These are phyloP conservation scores for Talaromyces sp. DNA, from an alignment of 2,329 filamentous ascomycete species.

Conservation along the genomic window DNA sequence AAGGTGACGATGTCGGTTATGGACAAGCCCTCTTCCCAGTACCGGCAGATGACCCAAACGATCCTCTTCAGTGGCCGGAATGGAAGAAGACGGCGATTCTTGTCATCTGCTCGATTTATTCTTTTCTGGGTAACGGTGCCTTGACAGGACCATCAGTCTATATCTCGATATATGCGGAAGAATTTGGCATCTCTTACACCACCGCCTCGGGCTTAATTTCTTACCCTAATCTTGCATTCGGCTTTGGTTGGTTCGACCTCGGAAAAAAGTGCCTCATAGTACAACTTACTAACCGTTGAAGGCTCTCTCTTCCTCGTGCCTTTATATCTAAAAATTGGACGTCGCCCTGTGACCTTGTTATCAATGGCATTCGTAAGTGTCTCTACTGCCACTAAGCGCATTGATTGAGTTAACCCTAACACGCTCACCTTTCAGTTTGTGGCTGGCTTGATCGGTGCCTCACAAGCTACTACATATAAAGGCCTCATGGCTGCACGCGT, in stretches of 20 bases:
- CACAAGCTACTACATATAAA: constrained; percentile 34
- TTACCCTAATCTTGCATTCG: constrained; percentile 58
- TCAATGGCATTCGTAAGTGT: constrained; percentile 34
- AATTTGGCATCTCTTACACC: constrained; percentile 48
- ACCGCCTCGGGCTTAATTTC: constrained; percentile 53
- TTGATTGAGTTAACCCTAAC: neutral
- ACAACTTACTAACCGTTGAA: constrained; percentile 11
- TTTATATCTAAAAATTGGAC: constrained; percentile 50
- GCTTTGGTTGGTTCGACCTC: constrained; percentile 41
- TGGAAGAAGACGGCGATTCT: constrained; percentile 56
- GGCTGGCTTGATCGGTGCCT: constrained; percentile 39
- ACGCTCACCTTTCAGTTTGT: constrained; percentile 26
- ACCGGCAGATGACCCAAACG: constrained; percentile 57
- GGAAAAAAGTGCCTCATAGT: neutral
- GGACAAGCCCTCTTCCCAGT: constrained; percentile 59
- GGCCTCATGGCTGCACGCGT: constrained; percentile 40
- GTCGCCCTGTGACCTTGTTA: constrained; percentile 39
- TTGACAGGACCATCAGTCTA: constrained; percentile 56
- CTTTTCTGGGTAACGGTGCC: constrained; percentile 55
- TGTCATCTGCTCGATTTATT: constrained; percentile 50
- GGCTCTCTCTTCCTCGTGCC: constrained; percentile 53
- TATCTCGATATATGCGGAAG: constrained; percentile 49
- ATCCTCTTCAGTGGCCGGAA: constrained; percentile 54
- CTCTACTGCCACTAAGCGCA: neutral
- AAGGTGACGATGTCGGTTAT: constrained; percentile 56